Conservation (phyloP, 1,284 basidiomycete genomes). For the Cryptococcus sp. region DNA sequence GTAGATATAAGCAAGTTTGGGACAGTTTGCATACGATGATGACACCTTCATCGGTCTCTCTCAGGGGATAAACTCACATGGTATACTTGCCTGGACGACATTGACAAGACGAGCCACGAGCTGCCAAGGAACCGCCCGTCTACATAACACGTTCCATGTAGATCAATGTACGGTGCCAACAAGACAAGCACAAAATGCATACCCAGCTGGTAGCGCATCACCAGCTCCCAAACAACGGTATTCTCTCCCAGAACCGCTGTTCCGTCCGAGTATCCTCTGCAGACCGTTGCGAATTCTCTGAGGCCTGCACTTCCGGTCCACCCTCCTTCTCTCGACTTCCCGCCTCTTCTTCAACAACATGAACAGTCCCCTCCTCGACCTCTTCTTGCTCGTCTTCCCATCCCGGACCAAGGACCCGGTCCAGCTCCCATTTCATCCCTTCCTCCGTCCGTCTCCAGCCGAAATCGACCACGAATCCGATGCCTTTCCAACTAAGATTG, state of each 20-base stretch:
- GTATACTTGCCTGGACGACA: no score
- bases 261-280: background rate
- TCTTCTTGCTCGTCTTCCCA: constrained; percentile 7
- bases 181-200: no score
- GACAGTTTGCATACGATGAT: no score
- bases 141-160: no score
- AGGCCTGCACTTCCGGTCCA: background rate
- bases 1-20: no score
- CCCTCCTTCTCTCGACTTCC: background rate
- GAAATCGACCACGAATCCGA: constrained; percentile 44
- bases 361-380: background rate
- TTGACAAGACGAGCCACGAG: no score
- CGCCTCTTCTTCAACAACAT: background rate
- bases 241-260: constrained; percentile 10
- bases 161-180: no score
- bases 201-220: background rate
- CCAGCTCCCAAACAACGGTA: constrained; percentile 17
- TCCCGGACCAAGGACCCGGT: constrained; percentile 19
- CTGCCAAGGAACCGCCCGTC: no score
- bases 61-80: no score
- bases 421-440: constrained; percentile 43
- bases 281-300: background rate
- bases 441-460: constrained; percentile 38
- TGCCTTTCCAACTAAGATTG: constrained; percentile 36
- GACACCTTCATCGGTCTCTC: no score